Conservation (phyloP, 2,329 filamentous ascomycete genomes). For the Talaromyces sp. region DNA sequence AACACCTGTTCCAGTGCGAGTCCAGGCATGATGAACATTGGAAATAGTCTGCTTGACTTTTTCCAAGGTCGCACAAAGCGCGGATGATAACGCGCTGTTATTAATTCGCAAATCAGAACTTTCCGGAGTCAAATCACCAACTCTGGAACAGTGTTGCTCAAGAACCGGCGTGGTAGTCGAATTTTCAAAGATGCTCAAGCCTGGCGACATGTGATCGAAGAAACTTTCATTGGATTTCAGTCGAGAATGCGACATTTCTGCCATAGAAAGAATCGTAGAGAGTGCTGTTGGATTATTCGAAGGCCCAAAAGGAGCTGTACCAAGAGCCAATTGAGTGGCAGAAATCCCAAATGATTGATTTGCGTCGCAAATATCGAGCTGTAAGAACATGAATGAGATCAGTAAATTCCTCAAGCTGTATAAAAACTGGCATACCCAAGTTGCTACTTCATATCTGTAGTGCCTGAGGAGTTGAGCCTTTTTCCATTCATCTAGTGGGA, state of each 20-base stretch:
- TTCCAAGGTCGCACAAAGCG: neutral
- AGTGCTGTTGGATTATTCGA: constrained; percentile 5
- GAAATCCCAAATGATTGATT: constrained; percentile 38
- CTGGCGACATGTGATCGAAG: neutral
- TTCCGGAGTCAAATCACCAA: neutral
- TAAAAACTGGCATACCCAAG: constrained; percentile 37
- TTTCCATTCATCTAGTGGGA: constrained; percentile 1
- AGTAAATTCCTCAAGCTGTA: neutral
- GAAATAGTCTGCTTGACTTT: neutral
- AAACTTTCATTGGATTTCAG: neutral
- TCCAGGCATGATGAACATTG: neutral
- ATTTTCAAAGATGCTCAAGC: neutral
- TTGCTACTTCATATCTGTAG: constrained; percentile 43
- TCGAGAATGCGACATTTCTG: neutral
- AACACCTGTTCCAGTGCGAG: neutral
- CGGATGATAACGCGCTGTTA: neutral
- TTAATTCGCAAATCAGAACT: neutral
- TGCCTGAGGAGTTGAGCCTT: constrained; percentile 38
- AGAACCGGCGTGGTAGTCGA: neutral
- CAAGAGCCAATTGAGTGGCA: constrained; percentile 24
- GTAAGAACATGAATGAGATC: neutral
- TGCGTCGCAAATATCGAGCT: constrained; percentile 43
- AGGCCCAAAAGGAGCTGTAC: neutral
- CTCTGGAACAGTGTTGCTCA: neutral
- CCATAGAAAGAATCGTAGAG: neutral